Evolutionary conservation across 2,329 filamentous ascomycete genomes (phyloP).

Genomic region (Colletotrichum sp.): DNA sequence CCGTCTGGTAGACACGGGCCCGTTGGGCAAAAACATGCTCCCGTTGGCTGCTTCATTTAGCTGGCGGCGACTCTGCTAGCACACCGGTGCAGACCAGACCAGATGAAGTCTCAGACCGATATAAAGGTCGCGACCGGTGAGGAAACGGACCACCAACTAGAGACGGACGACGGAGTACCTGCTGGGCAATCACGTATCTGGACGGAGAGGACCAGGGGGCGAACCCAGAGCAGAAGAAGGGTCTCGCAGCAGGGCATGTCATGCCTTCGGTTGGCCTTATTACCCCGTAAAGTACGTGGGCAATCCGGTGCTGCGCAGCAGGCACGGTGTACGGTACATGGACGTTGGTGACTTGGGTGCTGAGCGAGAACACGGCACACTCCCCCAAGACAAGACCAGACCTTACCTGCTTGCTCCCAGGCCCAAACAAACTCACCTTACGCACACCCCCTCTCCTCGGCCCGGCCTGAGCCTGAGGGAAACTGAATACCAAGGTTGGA

Average conservation of each 20-base stretch:
- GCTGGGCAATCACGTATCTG: not conserved
- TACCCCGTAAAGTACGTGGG: not conserved
- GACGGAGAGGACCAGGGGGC: not conserved
- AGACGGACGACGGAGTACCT: not conserved
- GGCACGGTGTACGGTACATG: not conserved
- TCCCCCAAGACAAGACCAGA: not conserved
- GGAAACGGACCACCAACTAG: not conserved
- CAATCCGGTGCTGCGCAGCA: not conserved
- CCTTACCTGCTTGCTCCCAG: not conserved
- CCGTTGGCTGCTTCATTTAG: not conserved
- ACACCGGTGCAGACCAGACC: not conserved
- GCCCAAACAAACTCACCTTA: not conserved
- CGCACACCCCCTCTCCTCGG: not conserved
- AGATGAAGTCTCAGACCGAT: not conserved
- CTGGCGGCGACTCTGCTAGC: not conserved
- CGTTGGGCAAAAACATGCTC: not conserved
- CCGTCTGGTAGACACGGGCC: not conserved
- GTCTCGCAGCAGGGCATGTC: not conserved
- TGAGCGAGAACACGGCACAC: not conserved
- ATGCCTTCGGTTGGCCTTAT: not conserved
- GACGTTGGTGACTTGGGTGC: not conserved
- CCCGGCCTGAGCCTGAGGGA: not conserved
- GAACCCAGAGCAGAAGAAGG: not conserved
- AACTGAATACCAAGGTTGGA: not conserved
- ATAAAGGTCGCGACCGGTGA: not conserved